Percentiles rank a stretch among this genome's conserved stretches.
Conservation (phyloP, 306 rosid species). For the Glycine soja region DNA sequence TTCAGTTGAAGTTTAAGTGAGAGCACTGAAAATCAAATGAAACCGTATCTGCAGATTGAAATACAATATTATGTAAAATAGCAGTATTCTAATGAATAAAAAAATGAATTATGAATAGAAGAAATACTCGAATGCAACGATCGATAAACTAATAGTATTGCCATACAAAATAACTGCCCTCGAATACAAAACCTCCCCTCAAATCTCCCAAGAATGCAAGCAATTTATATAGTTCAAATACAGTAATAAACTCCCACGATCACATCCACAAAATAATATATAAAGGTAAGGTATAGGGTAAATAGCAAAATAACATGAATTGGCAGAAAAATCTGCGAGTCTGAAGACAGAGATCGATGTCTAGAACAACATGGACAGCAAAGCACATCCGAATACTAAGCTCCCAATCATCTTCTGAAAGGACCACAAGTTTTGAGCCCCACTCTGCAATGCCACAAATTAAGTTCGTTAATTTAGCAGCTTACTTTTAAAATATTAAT, state of each 20-base stretch:
- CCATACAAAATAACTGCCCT: slow-evolving; percentile 42
- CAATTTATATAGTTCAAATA: slow-evolving; percentile 55
- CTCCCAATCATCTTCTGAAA: slow-evolving; percentile 66
- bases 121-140: slow-evolving; percentile 14
- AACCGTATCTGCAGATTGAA: neutral
- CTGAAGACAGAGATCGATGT: slow-evolving; percentile 22
- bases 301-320: slow-evolving; percentile 31
- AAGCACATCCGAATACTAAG: slow-evolving; percentile 60
- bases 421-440: slow-evolving; percentile 68
- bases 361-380: slow-evolving; percentile 65
- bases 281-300: slow-evolving; percentile 34
- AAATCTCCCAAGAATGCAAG: slow-evolving; percentile 77
- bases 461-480: neutral
- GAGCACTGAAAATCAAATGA: neutral
- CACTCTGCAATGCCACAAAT: slow-evolving; percentile 69
- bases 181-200: slow-evolving; percentile 54
- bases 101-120: neutral
- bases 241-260: slow-evolving; percentile 52
- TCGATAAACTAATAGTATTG: slow-evolving; percentile 35
- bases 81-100: neutral
- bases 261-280: slow-evolving; percentile 46
- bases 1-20: slow-evolving; percentile 14
- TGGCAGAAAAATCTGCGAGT: neutral
- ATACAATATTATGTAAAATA: neutral
- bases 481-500: no score